phyloP scores from a whole-genome alignment of 108 stramenopile genomes.

The Skeletonema grethae region DNA sequence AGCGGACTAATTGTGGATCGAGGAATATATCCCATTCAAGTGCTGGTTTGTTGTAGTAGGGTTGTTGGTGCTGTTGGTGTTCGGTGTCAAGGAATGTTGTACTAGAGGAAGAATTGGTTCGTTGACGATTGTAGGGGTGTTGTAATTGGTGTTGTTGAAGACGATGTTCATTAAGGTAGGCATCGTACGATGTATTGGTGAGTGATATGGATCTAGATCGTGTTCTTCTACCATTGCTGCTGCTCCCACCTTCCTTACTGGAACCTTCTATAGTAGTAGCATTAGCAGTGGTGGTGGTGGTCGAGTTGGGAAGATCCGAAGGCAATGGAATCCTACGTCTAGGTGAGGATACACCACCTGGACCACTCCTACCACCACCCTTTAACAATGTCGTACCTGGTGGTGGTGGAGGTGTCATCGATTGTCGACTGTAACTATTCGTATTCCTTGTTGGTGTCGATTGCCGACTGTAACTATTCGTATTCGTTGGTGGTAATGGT shows the following conservation, averaged over 20 bases:
- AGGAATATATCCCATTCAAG: conserved; percentile 63
- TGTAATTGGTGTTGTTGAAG: not conserved
- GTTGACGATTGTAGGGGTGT: not conserved
- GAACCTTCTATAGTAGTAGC: not conserved
- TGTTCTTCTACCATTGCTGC: not conserved
- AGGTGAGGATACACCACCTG: not conserved
- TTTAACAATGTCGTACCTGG: conserved; percentile 3
- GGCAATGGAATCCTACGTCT: not conserved
- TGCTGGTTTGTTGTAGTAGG: conserved; percentile 14
- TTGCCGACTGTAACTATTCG: not conserved
- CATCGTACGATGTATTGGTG: not conserved
- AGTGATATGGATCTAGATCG: not conserved
- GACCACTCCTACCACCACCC: conserved; percentile 4
- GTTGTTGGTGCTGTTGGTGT: not conserved
- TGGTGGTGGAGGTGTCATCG: not conserved
- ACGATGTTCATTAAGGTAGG: not conserved
- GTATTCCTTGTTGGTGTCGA: not conserved
- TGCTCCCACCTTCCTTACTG: not conserved
- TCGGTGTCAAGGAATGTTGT: not conserved
- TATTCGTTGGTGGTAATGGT: not conserved
- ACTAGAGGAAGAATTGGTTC: not conserved
- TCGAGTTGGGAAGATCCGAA: not conserved
- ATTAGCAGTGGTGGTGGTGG: not conserved
- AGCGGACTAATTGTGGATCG: conserved; percentile 48
- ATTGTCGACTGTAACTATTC: not conserved